These are phyloP conservation scores for Mallotus nudiflorus DNA, from an alignment of 345 rosid genomes.

Conservation along the genomic window DNA sequence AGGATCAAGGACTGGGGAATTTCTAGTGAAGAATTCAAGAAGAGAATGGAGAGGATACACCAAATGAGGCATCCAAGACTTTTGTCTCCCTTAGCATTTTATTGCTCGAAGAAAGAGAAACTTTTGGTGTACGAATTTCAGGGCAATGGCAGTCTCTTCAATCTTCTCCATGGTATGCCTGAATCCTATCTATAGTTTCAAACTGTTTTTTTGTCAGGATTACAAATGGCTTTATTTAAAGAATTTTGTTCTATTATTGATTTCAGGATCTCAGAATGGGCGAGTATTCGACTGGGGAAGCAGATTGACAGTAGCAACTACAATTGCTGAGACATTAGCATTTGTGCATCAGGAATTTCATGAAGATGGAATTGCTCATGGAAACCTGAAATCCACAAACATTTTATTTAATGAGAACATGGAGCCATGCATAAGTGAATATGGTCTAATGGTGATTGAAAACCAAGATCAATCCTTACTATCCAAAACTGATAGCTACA, in stretches of 20 bases:
- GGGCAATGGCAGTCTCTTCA: constrained; percentile 57
- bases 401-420: constrained; percentile 46
- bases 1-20: constrained; percentile 48
- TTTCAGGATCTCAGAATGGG: constrained; percentile 43
- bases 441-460: constrained; percentile 47
- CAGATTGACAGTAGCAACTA: constrained; percentile 47
- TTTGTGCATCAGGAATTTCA: constrained; percentile 44
- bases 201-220: neutral
- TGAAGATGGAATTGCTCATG: constrained; percentile 52
- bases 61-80: constrained; percentile 48
- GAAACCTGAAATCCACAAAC: constrained; percentile 63
- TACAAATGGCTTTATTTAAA: no score
- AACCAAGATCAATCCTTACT: constrained; percentile 26
- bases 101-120: constrained; percentile 64
- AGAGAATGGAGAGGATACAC: constrained; percentile 46
- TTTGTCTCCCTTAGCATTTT: constrained; percentile 48
- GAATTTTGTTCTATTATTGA: neutral
- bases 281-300: constrained; percentile 48
- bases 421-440: constrained; percentile 58
- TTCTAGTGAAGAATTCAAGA: constrained; percentile 42
- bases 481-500: constrained; percentile 17
- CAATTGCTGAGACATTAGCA: constrained; percentile 43
- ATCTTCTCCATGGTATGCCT: constrained; percentile 53
- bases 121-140: constrained; percentile 55
- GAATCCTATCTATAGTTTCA: neutral